phyloP scores from a whole-genome alignment of 2,329 filamentous ascomycete species.

The Tolypocladium guangdongense region DNA sequence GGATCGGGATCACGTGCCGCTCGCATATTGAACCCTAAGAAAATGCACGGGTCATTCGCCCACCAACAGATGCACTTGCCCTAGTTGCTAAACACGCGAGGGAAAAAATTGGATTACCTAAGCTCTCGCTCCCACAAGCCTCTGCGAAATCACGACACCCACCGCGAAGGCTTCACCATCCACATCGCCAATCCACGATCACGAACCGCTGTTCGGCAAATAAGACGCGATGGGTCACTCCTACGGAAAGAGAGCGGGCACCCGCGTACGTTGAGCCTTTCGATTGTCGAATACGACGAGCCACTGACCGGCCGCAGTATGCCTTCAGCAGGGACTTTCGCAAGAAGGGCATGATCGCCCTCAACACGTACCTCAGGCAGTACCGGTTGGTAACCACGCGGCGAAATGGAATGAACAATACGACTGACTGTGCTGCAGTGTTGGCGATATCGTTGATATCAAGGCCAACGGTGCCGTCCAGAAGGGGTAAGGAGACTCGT shows the following conservation, averaged over 20 bases:
- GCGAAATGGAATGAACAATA: constrained; percentile 4
- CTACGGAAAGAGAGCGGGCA: constrained; percentile 77
- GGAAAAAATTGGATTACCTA: constrained; percentile 26
- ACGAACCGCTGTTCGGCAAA: constrained; percentile 26
- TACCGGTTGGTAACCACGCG: constrained; percentile 54
- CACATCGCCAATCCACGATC: constrained; percentile 30
- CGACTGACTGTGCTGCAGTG: constrained; percentile 47
- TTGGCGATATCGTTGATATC: constrained; percentile 98
- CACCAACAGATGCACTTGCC: constrained; percentile 18
- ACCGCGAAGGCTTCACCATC: constrained; percentile 19
- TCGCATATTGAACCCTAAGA: constrained; percentile 21
- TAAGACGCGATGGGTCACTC: constrained; percentile 72
- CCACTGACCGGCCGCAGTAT: constrained; percentile 43
- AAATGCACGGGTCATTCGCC: constrained; percentile 1
- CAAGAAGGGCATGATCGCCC: constrained; percentile 85
- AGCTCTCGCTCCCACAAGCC: constrained; percentile 25
- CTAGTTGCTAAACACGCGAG: constrained; percentile 10
- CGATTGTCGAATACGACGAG: constrained; percentile 14
- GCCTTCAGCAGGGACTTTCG: constrained; percentile 92
- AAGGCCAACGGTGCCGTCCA: constrained; percentile 97
- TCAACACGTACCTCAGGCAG: constrained; percentile 88
- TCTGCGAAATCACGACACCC: constrained; percentile 26
- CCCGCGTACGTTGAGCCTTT: constrained; percentile 52
- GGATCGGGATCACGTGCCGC: constrained; percentile 16
- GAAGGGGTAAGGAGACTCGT: constrained; percentile 63